Base-by-base conservation (phyloP, 257 asterid species). In the Verbena officinalis region DNA sequence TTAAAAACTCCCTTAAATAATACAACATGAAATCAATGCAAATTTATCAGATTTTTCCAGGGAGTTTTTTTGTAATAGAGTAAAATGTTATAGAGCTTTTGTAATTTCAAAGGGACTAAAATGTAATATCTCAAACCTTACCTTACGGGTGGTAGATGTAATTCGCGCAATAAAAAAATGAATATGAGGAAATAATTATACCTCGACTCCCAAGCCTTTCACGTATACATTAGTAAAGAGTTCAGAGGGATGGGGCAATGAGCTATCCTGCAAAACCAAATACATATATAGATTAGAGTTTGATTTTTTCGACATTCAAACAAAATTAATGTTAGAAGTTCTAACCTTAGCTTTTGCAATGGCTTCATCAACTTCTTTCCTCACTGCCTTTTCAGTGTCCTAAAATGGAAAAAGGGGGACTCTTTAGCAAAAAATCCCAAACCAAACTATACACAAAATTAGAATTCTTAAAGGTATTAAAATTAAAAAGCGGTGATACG, bases 301-400 rank as follows among this genome's bases (percentile, higher is more conserved):
- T 31, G 55, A n/a, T 4, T 8, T 48, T 19, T 19, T 43, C 21
- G 0, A 42, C 23, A 63, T 45, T 36, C 45, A 22, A 66, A 53
- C 39, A 45, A 15, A 21, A 16, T 36, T 14, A 60, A 53, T 20
- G 30, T 14, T 19, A 13, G 5, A 16, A 44, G 12, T 73, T 62
- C 79, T 39, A 67, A 84, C 95, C 95, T 87, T 87, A 15, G 95
- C 95, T 79, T 84, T 77, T n/a, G 90, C 87, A 48, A 82, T 81
- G 75, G 89, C 92, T 50, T 84, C 86, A 69, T 87, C 95, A 42
- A 87, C 92, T 66, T 79, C 72, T 72, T 87, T 82, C 48, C 88
- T 80, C 44, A 60, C 34, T 74, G 73, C 86, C 68, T 87, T 82
- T 78, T 87, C 95, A 62, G 73, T 78, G 64, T 84, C 95, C 92